Evolutionary conservation across 306 rosid species (phyloP).

Genomic region (Vigna nakashimae): DNA sequence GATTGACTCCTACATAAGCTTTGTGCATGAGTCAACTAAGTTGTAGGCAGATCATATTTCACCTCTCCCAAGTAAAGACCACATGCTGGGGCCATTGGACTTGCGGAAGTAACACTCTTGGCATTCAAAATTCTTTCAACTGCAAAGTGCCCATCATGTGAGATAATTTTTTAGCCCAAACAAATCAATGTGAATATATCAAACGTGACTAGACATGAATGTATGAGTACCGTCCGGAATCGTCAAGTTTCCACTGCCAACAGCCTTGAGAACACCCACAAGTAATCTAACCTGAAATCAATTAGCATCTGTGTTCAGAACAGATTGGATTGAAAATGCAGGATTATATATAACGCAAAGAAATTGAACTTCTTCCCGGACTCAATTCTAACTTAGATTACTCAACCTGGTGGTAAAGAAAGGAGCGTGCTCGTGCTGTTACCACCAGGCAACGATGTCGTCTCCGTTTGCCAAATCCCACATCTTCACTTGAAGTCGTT

Average conservation of each 20-base stretch:
- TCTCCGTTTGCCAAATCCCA: conserved; percentile 79
- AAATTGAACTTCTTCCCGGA: conserved; percentile 26
- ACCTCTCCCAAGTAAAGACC: conserved; percentile 93
- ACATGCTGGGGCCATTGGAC: conserved; percentile 97
- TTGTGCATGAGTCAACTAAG: not conserved
- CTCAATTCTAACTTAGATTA: conserved; percentile 25
- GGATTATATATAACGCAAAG: conserved; percentile 17
- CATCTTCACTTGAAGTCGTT: conserved; percentile 43
- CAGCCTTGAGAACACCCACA: conserved; percentile 85
- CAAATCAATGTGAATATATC: not conserved
- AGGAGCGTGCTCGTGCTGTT: conserved; percentile 82
- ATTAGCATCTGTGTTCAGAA: conserved; percentile 22
- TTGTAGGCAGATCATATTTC: conserved; percentile 71
- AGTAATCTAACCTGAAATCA: conserved; percentile 81
- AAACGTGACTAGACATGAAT: not conserved
- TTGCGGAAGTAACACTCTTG: conserved; percentile 71
- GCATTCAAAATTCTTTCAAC: conserved; percentile 89
- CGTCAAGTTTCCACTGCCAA: conserved; percentile 74
- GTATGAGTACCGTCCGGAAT: conserved; percentile 64
- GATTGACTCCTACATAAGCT: not conserved
- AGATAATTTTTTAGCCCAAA: conserved; percentile 32
- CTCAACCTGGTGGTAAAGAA: conserved; percentile 94
- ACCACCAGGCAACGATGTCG: conserved; percentile 74
- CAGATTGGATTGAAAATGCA: conserved; percentile 17
- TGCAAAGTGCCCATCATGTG: conserved; percentile 45